Conservation (phyloP, 306 rosid species). For the Macrotyloma uniflorum region DNA sequence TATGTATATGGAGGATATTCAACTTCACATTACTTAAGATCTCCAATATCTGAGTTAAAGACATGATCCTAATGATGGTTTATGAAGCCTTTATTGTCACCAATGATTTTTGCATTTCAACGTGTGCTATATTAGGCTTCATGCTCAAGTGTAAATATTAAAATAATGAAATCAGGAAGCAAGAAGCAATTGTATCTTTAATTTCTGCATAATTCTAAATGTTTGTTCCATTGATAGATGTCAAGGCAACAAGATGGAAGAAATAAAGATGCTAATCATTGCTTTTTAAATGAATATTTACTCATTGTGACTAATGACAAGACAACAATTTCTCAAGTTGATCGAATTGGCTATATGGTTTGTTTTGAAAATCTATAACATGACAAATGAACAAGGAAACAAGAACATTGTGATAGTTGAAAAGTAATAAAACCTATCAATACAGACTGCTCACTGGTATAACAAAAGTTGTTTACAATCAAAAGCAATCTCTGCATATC, state of each 20-base stretch:
- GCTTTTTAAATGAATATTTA: not conserved
- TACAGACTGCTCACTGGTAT: not conserved
- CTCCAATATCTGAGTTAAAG: not conserved
- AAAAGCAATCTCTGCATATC: not conserved
- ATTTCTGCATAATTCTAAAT: not conserved
- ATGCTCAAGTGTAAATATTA: not conserved
- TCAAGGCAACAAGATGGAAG: constrained; percentile 3
- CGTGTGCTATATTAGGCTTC: not conserved
- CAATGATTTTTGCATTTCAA: not conserved
- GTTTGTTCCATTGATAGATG: not conserved
- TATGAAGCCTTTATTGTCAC: not conserved
- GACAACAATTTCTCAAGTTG: not conserved
- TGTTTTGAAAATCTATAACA: not conserved
- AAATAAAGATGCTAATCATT: not conserved
- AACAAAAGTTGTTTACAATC: constrained; percentile 5
- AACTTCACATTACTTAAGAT: not conserved
- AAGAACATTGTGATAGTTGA: not conserved
- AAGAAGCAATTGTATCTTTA: not conserved
- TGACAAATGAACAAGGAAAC: not conserved
- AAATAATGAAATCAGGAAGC: not conserved
- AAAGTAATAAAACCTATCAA: not conserved
- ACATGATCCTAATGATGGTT: not conserved
- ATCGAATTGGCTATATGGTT: not conserved
- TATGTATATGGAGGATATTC: not conserved
- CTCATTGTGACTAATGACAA: not conserved